These are phyloP conservation scores for Umbelopsis sp. DNA, from an alignment of 371 early-diverging fungal species.

Conservation along the genomic window DNA sequence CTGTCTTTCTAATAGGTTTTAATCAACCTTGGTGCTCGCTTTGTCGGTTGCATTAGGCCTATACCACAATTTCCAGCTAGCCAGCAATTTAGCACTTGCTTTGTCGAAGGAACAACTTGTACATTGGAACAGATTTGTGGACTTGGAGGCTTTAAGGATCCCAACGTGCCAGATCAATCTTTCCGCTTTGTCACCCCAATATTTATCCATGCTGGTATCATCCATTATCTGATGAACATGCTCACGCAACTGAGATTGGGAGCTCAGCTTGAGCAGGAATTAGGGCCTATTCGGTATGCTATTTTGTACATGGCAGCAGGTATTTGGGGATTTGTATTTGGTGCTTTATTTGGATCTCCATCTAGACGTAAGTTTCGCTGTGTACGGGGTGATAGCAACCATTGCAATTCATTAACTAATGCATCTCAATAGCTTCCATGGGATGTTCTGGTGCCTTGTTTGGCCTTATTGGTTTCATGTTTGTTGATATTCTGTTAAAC, in stretches of 20 bases:
- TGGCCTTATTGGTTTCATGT: conserved; percentile 79
- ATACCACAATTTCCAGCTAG: conserved; percentile 36
- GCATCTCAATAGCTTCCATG: conserved; percentile 56
- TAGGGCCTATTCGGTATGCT: conserved; percentile 76
- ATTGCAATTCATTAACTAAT: neutral
- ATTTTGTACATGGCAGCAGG: conserved; percentile 79
- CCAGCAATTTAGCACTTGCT: conserved; percentile 29
- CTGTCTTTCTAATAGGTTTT: conserved; percentile 39
- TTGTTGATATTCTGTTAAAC: conserved; percentile 81
- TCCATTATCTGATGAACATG: conserved; percentile 82
- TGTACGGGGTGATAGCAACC: neutral
- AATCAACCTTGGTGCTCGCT: conserved; percentile 61
- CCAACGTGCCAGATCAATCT: conserved; percentile 67
- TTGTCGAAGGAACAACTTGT: conserved; percentile 38
- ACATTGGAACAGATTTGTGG: conserved; percentile 60
- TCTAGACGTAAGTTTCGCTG: conserved; percentile 49
- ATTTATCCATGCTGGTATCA: conserved; percentile 84
- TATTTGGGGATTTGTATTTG: conserved; percentile 82
- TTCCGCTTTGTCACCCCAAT: conserved; percentile 85
- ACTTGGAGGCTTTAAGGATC: conserved; percentile 46
- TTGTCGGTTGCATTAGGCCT: conserved; percentile 64
- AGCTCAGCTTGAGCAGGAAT: conserved; percentile 72
- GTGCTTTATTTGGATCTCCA: conserved; percentile 66
- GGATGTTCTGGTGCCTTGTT: conserved; percentile 87
- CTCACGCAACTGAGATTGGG: conserved; percentile 73